Evolutionary conservation across 768 basidiomycete species (phyloP).

Genomic region (Agrocybe chaxingu): DNA sequence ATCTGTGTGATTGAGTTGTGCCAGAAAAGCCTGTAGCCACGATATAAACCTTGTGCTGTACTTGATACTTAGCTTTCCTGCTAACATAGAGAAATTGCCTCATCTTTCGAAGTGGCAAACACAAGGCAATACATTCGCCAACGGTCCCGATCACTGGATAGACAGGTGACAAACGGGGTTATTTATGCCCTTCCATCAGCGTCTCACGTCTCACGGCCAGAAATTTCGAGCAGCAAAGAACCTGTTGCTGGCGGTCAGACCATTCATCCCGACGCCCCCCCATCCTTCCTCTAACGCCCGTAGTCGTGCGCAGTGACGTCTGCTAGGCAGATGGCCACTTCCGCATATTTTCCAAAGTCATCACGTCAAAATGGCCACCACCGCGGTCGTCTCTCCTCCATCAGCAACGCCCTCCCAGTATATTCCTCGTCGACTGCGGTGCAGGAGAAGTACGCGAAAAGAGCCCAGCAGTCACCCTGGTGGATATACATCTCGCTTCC

Average conservation of each 20-base stretch:
- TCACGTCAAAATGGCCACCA: slow-evolving; percentile 44
- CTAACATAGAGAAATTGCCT: too few species aligned
- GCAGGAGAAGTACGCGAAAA: slow-evolving; percentile 52
- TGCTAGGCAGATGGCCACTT: slow-evolving; percentile 34
- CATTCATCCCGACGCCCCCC: slow-evolving; percentile 6
- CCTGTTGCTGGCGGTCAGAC: slow-evolving; percentile 9
- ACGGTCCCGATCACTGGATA: too few species aligned
- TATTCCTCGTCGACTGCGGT: slow-evolving; percentile 47
- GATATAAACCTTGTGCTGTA: background rate
- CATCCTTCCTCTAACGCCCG: background rate
- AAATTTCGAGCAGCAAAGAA: slow-evolving; percentile 12
- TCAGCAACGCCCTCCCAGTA: slow-evolving; percentile 29
- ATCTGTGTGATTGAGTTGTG: slow-evolving; percentile 15
- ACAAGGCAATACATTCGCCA: too few species aligned
- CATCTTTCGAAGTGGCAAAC: too few species aligned
- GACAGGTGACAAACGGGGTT: slow-evolving; percentile 9
- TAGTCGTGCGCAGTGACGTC: background rate
- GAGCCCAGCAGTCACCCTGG: slow-evolving; percentile 50
- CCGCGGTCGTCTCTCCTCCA: slow-evolving; percentile 26
- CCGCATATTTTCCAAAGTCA: slow-evolving; percentile 45
- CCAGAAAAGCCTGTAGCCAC: background rate
- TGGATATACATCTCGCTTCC: slow-evolving; percentile 55
- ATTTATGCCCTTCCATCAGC: slow-evolving; percentile 9
- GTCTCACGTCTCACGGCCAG: slow-evolving; percentile 13
- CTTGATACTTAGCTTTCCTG: too few species aligned